Base-by-base conservation (phyloP, 2,329 filamentous ascomycete genomes). In the Pseudogymnoascus sp. region DNA sequence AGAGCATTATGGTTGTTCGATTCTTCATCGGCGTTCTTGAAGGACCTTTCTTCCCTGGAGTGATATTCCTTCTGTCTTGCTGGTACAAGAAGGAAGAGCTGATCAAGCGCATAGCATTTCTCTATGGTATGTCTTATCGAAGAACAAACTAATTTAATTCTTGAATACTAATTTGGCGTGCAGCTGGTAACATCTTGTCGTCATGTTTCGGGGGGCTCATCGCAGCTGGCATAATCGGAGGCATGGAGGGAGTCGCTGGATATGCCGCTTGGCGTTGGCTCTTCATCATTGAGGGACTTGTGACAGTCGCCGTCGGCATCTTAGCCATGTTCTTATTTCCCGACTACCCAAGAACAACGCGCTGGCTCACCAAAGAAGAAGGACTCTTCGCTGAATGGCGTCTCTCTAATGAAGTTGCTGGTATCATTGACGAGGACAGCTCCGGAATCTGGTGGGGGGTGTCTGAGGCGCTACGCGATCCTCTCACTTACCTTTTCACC, bases 201-300 rank as follows among this genome's bases (percentile, higher is more conserved):
- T 83, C 83, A 55, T 81, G 82, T 61, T 86, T 86, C 68, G 83
- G 81, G 0, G 81, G 82, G 0, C 76, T 86, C 2, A 78, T 86
- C 43, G 83, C 78, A 3, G 81, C 82, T 0, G 83, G 81, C 14
- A 81, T 85, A 5, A 71, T 84, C 63, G 81, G 78, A 39, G 81
- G 81, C 65, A 83, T 86, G 79, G 77, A 85, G 63, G 81, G 81
- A 10, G 74, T 78, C 2, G 70, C 79, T 7, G 82, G 82, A 1
- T 77, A 85, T 60, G 73, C 78, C 0, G 83, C 82, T 33, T 65
- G 62, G 63, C 60, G 59, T 37, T 63, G 63, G 61, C 49, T 64
- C 6, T 64, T 63, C 52, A 63, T 64, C 21, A 60, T 63, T 26
- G 63, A 64, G 26, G 61, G 61, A 11, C 12, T 41, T 39, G 33